Percentiles rank a stretch among this genome's conserved stretches.
These are phyloP conservation scores for Saitozyma sp. DNA, from an alignment of 768 basidiomycete species.

Conservation along the genomic window DNA sequence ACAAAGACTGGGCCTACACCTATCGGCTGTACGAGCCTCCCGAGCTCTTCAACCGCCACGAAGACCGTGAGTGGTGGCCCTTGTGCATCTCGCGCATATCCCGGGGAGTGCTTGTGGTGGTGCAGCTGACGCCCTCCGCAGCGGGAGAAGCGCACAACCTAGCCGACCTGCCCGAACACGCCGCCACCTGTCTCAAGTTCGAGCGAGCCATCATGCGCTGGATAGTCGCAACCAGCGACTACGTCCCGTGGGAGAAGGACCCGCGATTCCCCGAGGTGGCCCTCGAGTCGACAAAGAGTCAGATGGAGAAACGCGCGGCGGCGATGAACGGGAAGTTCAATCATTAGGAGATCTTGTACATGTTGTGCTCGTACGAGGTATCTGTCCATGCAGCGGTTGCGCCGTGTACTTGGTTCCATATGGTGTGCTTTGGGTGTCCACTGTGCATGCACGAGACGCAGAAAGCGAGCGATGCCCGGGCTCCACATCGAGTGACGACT, in stretches of 20 bases:
- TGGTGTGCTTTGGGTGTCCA: no score
- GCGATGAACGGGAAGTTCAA: no score
- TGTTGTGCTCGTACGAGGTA: no score
- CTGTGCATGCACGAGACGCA: no score
- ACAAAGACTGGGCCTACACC: constrained; percentile 8
- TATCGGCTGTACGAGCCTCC: constrained; percentile 10
- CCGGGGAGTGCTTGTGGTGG: no score
- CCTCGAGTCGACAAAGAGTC: constrained; percentile 3
- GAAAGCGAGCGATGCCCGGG: no score
- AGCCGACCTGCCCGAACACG: constrained; percentile 2
- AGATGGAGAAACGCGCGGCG: constrained; percentile 1
- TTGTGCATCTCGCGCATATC: no score
- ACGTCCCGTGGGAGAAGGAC: constrained; percentile 6
- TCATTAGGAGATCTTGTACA: no score
- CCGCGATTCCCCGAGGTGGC: constrained; percentile 1
- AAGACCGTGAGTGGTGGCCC: neutral
- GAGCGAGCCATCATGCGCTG: constrained; percentile 3
- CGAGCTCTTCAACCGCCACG: constrained; percentile 2
- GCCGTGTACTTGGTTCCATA: no score
- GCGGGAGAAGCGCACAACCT: constrained; percentile 4
- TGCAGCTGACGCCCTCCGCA: neutral
- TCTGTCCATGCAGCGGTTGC: no score
- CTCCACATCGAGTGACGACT: no score
- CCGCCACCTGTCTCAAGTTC: neutral
- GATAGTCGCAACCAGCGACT: constrained; percentile 8